Base-by-base conservation (phyloP, 2,329 filamentous ascomycete species). In the Aulographum hederae region DNA sequence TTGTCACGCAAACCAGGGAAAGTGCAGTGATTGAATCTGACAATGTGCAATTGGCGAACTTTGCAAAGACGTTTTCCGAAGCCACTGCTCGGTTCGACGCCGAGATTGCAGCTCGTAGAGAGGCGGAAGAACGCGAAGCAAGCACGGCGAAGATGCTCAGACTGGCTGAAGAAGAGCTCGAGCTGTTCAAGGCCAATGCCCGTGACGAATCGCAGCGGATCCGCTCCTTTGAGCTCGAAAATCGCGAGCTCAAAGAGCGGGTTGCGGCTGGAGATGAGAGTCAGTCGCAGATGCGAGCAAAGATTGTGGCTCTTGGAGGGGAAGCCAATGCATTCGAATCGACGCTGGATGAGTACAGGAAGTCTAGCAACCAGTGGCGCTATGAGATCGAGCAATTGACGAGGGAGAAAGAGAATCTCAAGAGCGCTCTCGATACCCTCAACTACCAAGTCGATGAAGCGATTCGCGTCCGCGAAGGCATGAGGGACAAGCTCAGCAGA, bases 381-480 rank as follows among this genome's bases (percentile, higher is more conserved):
- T 54, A 61, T 28, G 65, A 74, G 36, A 58, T 70, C 6, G 65
- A 74, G 30, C 56, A 64, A 19, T 61, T 61, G 29, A 64, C 62
- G 40, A 52, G 56, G 27, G 66, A 70, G 39, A 84, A 80, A 42
- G 80, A 77, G 50, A 74, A 77, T 40, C 61, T 94, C 34, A 73
- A 74, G 42, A 73, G 69, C 47, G 73, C 74, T 18, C 70, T 92
- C 35, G 70, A 75, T 38, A 75, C 73, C 15, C 63, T 93, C 34
- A 72, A 74, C 38, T 68, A 68, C 28, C 84, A 92, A 47, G 69
- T 89, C 26, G 75, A 89, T 45, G 85, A 93, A 56, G 86, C 82
- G 45, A 73, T 85, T 46, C 73, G 77, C 39, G 69, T 91, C 36
- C 76, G 84, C 35, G 81, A 93, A 48, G 73, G 67, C 37, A 85